A percentile compares a stretch with the other conserved stretches of the same genome.
Conservation (phyloP, 1,284 basidiomycete species). For the Cryptococcus hybrid region DNA sequence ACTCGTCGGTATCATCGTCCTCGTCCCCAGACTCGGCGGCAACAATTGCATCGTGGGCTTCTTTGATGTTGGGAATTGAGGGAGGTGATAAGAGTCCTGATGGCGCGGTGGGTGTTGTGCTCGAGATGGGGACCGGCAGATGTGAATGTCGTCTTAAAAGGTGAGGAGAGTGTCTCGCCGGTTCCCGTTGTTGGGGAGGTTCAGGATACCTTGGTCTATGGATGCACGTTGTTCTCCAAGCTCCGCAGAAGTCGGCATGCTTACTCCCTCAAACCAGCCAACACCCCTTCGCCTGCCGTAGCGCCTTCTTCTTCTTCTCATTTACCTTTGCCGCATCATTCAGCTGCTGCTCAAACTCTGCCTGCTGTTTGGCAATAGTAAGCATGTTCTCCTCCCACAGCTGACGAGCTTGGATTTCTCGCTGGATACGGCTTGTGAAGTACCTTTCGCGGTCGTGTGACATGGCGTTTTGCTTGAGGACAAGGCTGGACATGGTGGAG, state of each 20-base stretch:
- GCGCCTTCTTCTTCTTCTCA: slow-evolving; percentile 52
- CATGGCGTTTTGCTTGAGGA: slow-evolving; percentile 72
- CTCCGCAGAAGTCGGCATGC: slow-evolving; percentile 11
- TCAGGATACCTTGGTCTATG: slow-evolving; percentile 14
- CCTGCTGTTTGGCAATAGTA: slow-evolving; percentile 81
- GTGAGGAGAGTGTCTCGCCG: not conserved
- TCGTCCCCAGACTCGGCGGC: slow-evolving; percentile 54
- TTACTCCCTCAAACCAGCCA: slow-evolving; percentile 48
- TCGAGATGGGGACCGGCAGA: slow-evolving; percentile 1
- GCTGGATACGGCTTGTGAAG: slow-evolving; percentile 62
- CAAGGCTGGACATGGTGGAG: slow-evolving; percentile 58
- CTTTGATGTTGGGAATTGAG: slow-evolving; percentile 23
- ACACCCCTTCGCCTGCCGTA: slow-evolving; percentile 71
- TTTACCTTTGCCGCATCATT: slow-evolving; percentile 50
- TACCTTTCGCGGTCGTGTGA: slow-evolving; percentile 77
- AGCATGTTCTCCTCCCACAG: slow-evolving; percentile 93
- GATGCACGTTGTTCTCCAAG: not conserved
- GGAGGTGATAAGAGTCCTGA: not conserved
- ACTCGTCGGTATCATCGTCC: slow-evolving; percentile 92
- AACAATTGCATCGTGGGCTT: slow-evolving; percentile 38
- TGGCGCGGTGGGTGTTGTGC: not conserved
- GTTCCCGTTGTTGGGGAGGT: slow-evolving; percentile 1
- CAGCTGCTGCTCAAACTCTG: slow-evolving; percentile 77
- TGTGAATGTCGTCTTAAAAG: not conserved
- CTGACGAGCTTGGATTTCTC: slow-evolving; percentile 69